Base-by-base conservation (phyloP, 306 rosid species). In the Cyclanthera cordifolia region DNA sequence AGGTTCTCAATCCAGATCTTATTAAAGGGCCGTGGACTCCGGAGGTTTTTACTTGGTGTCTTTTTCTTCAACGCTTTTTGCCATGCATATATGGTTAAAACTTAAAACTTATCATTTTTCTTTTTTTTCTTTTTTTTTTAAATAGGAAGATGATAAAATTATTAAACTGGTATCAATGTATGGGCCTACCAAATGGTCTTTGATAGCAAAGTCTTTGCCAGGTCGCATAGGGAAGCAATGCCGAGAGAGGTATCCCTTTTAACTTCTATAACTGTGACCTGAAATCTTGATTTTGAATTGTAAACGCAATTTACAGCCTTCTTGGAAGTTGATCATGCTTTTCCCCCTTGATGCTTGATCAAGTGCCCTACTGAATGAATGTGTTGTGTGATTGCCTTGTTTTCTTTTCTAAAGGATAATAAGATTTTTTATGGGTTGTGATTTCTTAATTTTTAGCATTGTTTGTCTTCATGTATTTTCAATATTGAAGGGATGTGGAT, bases 191-290 rank as follows among this genome's bases (percentile, higher is more conserved):
- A 93, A 93, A 74, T 93, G 99, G 99, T 93, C 99, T 28, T 79
- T 90, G 83, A 93, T 90, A 73, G 96, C 99, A 11, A 88, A 88
- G 81, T 90, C 99, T 76, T 79, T 93, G 76, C 88, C 96, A 50
- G 99, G 99, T 82, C 96, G 99, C 76, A 93, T 93, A 61, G 99
- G 99, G 70, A 93, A 93, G 78, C 99, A 93, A 43, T 93, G 99
- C 75, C 89, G 97, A 60, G 99, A 93, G 78, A 79, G 99, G 99
- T 93, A 83, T 59, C 72, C 77, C 76, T 56, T 28, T 12, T 15
- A 66, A 24, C 23, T 64, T 5, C 7, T 45, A 43, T 43, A 20
- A 13, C 11, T 21, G 12, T 41, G 19, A 64, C 52, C 69, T 21
- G 48, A 21, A 64, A 8, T 64, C 8, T 50, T 69, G 68, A 54